Conservation (phyloP, 2,329 filamentous ascomycete species). For the Periconia sp. region DNA sequence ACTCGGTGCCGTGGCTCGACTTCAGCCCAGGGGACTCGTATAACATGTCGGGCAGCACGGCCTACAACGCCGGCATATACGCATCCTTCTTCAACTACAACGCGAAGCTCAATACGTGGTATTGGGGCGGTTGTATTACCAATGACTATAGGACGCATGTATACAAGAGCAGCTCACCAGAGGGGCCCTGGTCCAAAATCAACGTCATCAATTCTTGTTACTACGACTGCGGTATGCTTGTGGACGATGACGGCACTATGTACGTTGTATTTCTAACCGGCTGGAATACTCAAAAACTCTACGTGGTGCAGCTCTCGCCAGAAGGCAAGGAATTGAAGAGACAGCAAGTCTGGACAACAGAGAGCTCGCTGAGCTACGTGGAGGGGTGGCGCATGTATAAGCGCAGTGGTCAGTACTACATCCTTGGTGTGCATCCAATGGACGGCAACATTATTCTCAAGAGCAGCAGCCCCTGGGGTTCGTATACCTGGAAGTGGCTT, state of each 20-base stretch:
- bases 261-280: constrained; percentile 58
- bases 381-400: constrained; percentile 59
- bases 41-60: constrained; percentile 45
- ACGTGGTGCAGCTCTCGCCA: constrained; percentile 52
- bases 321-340: no score
- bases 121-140: constrained; percentile 60
- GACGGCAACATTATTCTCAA: constrained; percentile 50
- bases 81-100: constrained; percentile 55
- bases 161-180: constrained; percentile 47
- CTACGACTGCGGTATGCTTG: constrained; percentile 57
- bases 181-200: constrained; percentile 39
- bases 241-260: constrained; percentile 59
- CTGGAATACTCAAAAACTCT: constrained; percentile 44
- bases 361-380: constrained; percentile 38
- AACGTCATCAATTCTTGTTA: constrained; percentile 47
- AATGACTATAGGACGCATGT: constrained; percentile 58
- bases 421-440: constrained; percentile 50
- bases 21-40: constrained; percentile 43
- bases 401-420: constrained; percentile 55
- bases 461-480: constrained; percentile 51
- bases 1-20: constrained; percentile 28
- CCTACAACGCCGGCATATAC: constrained; percentile 55
- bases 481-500: constrained; percentile 51
- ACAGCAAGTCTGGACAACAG: constrained; percentile 40
- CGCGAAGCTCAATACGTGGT: constrained; percentile 48